Evolutionary conservation across 106 monocot genomes (phyloP).

Genomic region (Dendrobium chrysotoxum): DNA sequence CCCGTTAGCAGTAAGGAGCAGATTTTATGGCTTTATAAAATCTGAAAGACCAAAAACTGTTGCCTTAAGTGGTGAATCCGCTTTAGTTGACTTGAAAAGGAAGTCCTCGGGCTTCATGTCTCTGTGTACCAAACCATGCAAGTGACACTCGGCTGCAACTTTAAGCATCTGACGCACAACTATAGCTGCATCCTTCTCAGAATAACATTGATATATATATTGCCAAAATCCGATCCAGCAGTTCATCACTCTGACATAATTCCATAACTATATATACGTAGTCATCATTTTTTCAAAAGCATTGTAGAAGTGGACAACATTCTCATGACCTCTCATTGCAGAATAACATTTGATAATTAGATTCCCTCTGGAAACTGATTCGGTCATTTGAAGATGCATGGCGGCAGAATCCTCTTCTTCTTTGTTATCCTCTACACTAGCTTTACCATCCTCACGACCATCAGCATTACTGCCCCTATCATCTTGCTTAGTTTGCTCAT

Average conservation of each 20-base stretch:
- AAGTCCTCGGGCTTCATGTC: conserved; percentile 99
- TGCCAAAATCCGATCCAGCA: conserved; percentile 84
- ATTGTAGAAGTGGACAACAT: conserved; percentile 76
- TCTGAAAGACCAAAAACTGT: conserved; percentile 98
- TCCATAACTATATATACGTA: conserved; percentile 93
- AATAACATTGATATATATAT: too few species aligned
- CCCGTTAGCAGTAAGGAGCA: conserved; percentile 56
- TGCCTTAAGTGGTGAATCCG: conserved; percentile 82
- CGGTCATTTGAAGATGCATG: too few species aligned
- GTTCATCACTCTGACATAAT: conserved; percentile 93
- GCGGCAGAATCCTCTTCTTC: conserved; percentile 24
- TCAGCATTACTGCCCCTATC: conserved; percentile 10
- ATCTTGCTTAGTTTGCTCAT: conserved; percentile 23
- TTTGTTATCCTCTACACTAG: conserved; percentile 14
- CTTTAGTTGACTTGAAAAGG: conserved; percentile 81
- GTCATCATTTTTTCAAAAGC: conserved; percentile 71
- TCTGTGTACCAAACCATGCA: conserved; percentile 92
- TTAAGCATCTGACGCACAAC: conserved; percentile 94
- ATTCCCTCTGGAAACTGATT: too few species aligned
- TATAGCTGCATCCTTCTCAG: conserved; percentile 91
- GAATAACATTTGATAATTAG: too few species aligned
- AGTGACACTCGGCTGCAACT: conserved; percentile 90
- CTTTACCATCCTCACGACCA: conserved; percentile 18
- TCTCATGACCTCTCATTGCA: conserved; percentile 76
- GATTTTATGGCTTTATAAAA: conserved; percentile 89